Evolutionary conservation across 345 rosid genomes (phyloP).

Genomic region (Lepidium aucheri): DNA sequence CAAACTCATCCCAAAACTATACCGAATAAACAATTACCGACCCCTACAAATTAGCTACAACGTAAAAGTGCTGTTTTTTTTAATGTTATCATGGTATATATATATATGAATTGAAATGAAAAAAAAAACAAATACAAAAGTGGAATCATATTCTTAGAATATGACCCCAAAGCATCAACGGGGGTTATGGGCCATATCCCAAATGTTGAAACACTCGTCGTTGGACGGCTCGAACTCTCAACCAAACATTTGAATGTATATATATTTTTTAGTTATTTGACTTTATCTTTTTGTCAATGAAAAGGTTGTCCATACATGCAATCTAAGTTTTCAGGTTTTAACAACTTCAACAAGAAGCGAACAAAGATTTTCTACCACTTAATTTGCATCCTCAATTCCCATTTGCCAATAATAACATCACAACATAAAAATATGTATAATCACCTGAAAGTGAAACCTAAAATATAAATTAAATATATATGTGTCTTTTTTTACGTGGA

Average conservation of each 20-base stretch:
- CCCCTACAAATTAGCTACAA: neutral
- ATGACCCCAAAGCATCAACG: constrained; percentile 4
- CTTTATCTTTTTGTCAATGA: neutral
- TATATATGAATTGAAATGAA: neutral
- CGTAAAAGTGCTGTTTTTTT: neutral
- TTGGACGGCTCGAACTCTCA: constrained; percentile 13
- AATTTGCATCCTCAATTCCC: neutral
- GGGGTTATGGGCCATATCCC: constrained; percentile 11
- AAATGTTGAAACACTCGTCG: neutral
- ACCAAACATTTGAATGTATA: neutral
- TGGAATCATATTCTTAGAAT: constrained; percentile 20
- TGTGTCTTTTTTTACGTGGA: neutral
- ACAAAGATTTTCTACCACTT: neutral
- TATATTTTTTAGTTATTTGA: neutral
- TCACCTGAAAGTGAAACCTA: neutral
- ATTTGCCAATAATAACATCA: too few relatives aligned
- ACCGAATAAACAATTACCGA: neutral
- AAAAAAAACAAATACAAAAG: neutral
- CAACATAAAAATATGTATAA: too few relatives aligned
- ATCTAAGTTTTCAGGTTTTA: neutral
- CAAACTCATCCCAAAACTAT: neutral
- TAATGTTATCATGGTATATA: too few relatives aligned
- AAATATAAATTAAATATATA: neutral
- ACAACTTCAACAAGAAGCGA: neutral
- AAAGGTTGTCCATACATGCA: constrained; percentile 4